Evolutionary conservation across 73 alveolate genomes (phyloP), one percentile per base, ranked within the genome.

Genomic region (Tetrahymena thermophila): DNA sequence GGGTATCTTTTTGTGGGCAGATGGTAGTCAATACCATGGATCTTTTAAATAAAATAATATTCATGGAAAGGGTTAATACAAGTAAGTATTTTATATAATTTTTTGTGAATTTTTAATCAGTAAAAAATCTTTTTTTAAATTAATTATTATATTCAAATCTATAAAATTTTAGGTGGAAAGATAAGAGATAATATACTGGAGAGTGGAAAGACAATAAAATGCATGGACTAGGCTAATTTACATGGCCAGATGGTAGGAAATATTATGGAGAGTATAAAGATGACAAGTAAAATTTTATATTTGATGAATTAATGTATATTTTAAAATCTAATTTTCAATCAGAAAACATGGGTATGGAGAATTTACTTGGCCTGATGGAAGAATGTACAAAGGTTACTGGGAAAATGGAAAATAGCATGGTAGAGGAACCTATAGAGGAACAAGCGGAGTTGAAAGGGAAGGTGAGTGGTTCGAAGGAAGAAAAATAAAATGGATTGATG

Each of bases 341-440:
- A 95, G 94, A 42, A 94, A 93, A 34, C 95, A 96, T 35, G 98
- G 98, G 5, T 96, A 94, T 96, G 98, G 98, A 93, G 96, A 96
- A 94, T 85, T 94, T 84, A 84, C 42, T 23, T 95, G 95, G 96
- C 96, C 97, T n/a, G 96, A 94, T 25, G 98, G 98, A n/a, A 57
- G 94, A 94, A 94, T 83, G 94, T 95, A 95, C 34, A 94, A 93
- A 94, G 97, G 97, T 23, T 43, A 85, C 19, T 95, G 97, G 97
- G 93, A 57, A 16, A 94, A 94, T 58, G 97, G 97, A 11, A 95
- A 93, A 38, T 38, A 95, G 93, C 96, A 95, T 71, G 97, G 97
- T 21, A 95, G 85, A 19, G 97, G 97, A 71, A 94, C 94, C 13
- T 95, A 95, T 37, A 95, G 89, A 50, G 96, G 96, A 28, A 37